Percentiles rank a stretch among this genome's conserved stretches.
Evolutionary conservation across 164 flowering plant species (phyloP).

Genomic region (Aristolochia fimbriata): DNA sequence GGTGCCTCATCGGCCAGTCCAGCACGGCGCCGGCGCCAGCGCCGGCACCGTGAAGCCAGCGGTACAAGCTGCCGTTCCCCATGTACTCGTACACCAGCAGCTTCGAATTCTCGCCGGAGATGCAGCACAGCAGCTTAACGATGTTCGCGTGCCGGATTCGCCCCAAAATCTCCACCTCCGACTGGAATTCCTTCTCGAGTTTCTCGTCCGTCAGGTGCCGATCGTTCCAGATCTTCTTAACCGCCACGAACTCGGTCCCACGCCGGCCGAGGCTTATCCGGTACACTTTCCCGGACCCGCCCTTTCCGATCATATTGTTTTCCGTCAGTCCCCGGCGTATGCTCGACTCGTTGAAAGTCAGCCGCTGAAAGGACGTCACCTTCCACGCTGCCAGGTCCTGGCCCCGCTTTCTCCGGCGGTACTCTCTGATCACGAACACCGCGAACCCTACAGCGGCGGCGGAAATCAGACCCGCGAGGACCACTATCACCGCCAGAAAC

Average conservation of each 20-base stretch:
- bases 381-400: constrained; percentile 21
- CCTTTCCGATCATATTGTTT: constrained; percentile 38
- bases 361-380: constrained; percentile 38
- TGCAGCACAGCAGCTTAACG: constrained; percentile 49
- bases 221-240: constrained; percentile 46
- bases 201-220: constrained; percentile 23
- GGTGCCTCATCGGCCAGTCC: constrained; percentile 59
- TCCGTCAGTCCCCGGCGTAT: constrained; percentile 31
- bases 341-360: constrained; percentile 28
- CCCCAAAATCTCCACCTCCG: constrained; percentile 54
- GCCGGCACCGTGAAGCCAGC: constrained; percentile 37
- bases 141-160: constrained; percentile 52
- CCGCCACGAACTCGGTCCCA: constrained; percentile 36
- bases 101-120: constrained; percentile 39
- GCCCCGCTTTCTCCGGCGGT: constrained; percentile 13
- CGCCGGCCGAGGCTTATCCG: constrained; percentile 18
- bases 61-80: constrained; percentile 52
- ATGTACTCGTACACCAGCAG: constrained; percentile 69
- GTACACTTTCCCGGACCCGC: constrained; percentile 67
- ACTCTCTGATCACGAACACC: constrained; percentile 6
- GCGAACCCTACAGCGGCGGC: constrained; percentile 5
- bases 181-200: constrained; percentile 44
- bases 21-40: constrained; percentile 8
- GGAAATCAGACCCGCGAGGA: constrained; percentile 2
- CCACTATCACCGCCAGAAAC: constrained; percentile 14